Evolutionary conservation across 805 yeast genomes (phyloP), one percentile per base, ranked within the genome.

Genomic region (Trichomonascus vanleenenianus): DNA sequence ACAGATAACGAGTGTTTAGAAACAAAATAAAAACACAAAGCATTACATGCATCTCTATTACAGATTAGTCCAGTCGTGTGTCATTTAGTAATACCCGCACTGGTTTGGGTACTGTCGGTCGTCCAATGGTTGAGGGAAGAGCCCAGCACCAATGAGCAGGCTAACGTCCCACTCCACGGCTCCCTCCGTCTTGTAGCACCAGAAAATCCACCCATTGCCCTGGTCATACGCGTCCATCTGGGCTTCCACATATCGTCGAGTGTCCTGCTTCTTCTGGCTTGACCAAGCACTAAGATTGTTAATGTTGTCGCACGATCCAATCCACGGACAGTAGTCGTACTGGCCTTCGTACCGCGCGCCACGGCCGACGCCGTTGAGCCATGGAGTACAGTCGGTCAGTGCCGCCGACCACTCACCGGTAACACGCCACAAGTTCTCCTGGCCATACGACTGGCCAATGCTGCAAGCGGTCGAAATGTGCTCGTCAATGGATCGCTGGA

Each of bases 341-440:
- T 46, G 48, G 36, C 85, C 86, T 46, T 85, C 88, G 64, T 75
- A 87, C 59, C 96, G 77, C 30, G 95, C 80, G 49, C 95, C 95
- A 49, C 79, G 69, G 45, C 80, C 81, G 16, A 83, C 89, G 59
- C 97, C 96, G 58, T 89, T 89, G 40, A 89, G 68, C 95, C 95
- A 83, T 48, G 73, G 72, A 5, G 93, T 77, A 70, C 97, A 89
- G 66, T 89, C 96, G 2, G 96, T 88, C 53, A 89, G 72, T 1
- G 97, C 97, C 10, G 88, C 95, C 19, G 85, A 71, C 85, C 91
- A 89, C 68, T 88, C 96, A 50, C 96, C 97, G 39, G 78, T 74
- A 30, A 88, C 71, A 44, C 75, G 74, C 85, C 91, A 84, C 63
- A 83, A 86, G 56, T 70, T 64, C 61, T 84, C 87, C 37, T 56